These are phyloP conservation scores for Solanum chacoense DNA, from an alignment of 305 asterid genomes.

Conservation along the genomic window DNA sequence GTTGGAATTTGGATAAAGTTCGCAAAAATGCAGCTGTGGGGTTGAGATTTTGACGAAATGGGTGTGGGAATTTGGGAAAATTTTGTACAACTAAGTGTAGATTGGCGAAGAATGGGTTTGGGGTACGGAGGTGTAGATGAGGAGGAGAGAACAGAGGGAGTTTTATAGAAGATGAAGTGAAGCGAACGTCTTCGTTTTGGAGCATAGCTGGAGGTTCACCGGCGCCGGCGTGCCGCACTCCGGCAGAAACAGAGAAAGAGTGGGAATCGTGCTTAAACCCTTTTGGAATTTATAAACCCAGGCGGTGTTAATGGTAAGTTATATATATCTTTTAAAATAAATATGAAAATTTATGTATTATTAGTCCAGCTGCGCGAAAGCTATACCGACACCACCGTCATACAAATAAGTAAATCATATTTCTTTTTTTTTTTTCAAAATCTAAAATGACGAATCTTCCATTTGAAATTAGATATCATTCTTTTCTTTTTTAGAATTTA, in stretches of 20 bases:
- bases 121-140: neutral
- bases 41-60: slow-evolving; percentile 7
- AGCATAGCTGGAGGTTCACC: neutral
- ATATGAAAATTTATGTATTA: neutral
- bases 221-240: neutral
- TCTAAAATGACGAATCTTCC: neutral
- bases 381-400: neutral
- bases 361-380: neutral
- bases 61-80: slow-evolving; percentile 26
- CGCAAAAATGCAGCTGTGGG: slow-evolving; percentile 2
- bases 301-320: neutral
- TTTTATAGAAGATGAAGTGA: slow-evolving; percentile 50
- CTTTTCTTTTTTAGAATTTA: no score
- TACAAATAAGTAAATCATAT: no score
- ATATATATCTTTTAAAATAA: no score
- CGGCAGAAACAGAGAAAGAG: neutral
- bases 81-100: slow-evolving; percentile 12
- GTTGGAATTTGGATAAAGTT: slow-evolving; percentile 16
- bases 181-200: slow-evolving; percentile 39
- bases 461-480: no score
- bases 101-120: neutral
- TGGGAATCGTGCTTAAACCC: neutral
- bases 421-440: neutral
- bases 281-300: neutral
- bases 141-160: slow-evolving; percentile 28